These are phyloP conservation scores for Penicillium italicum DNA, from an alignment of 2,329 filamentous ascomycete species.

Conservation along the genomic window DNA sequence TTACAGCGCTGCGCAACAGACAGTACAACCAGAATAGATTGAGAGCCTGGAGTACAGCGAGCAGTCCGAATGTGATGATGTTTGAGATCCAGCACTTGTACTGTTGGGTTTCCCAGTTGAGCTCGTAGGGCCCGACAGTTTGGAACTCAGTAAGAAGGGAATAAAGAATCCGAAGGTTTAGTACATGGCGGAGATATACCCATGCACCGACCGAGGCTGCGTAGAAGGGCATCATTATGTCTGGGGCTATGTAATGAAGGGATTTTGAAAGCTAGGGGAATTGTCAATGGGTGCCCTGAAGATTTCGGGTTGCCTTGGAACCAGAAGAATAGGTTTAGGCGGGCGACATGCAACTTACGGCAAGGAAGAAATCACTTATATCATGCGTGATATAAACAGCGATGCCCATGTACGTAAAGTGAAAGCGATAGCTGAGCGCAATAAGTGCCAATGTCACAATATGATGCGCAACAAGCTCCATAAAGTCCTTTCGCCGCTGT, in stretches of 20 bases:
- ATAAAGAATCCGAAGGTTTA: constrained; percentile 42
- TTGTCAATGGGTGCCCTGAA: background rate
- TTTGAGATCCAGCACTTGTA: constrained; percentile 45
- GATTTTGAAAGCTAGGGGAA: constrained; percentile 69
- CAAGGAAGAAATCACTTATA: constrained; percentile 89
- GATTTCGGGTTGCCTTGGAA: background rate
- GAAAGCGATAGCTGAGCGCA: constrained; percentile 80
- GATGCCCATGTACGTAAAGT: constrained; percentile 89
- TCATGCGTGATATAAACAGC: constrained; percentile 91
- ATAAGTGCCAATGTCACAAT: constrained; percentile 81
- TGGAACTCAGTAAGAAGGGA: constrained; percentile 41
- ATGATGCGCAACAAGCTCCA: constrained; percentile 83
- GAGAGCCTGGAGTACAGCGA: constrained; percentile 39
- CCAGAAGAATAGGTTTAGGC: no score
- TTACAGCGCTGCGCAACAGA: constrained; percentile 37
- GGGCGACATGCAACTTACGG: constrained; percentile 49
- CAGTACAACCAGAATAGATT: constrained; percentile 43
- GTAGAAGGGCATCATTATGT: constrained; percentile 74
- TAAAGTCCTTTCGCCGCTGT: constrained; percentile 88
- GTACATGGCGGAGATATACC: constrained; percentile 81
- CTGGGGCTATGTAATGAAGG: constrained; percentile 79
- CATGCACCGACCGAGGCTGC: constrained; percentile 72
- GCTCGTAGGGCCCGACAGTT: constrained; percentile 40
- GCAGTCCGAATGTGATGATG: constrained; percentile 38
- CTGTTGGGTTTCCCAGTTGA: constrained; percentile 44